Evolutionary conservation across 352 stramenopile species (phyloP), one percentile per base, ranked within the genome.

Genomic region (Phytophthora idaei): DNA sequence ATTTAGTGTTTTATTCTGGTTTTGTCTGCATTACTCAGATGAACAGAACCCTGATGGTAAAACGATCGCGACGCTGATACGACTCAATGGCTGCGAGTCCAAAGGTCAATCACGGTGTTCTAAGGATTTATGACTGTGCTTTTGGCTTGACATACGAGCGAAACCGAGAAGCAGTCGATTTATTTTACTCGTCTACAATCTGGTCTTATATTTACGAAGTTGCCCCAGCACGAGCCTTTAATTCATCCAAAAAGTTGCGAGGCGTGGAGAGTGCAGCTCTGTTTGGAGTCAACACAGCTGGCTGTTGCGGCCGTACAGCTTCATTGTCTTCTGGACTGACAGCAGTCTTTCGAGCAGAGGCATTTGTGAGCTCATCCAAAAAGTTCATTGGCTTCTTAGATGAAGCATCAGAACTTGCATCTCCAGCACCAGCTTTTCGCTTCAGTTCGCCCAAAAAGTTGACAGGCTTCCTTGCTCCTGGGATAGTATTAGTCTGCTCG

Each of bases 381-480:
- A 89, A 86, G 42, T 53, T 85, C 25, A 62, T 57, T 0, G 65
- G 39, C 8, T 49, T 64, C 8, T 36, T 46, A 10, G 46, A 4
- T 36, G 29, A 8, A 32, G 4, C 4, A 29, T 45, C 37, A 17
- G 17, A 44, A 27, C 25, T 52, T 49, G 44, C 27, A 21, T 42
- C 17, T 2, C 21, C 41, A 21, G 21, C 21, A 31, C 12, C 50
- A 66, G 8, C 5, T 65, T 71, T 71, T 37, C 52, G 64, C 61
- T 85, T 89, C 41, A 87, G 71, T 34, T 89, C 80, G 5, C 85
- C 80, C 54, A 89, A 49, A 54, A 87, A 87, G 45, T 57, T 84
- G n/a, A 64, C 45, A 0, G 62, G 36, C n/a, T 59, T 66, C 21
- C 12, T 59, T 11, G 45, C 12, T 21, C 46, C 51, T 14, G n/a